A percentile compares a stretch with the other conserved stretches of the same genome.
These are phyloP conservation scores for Suaeda aralocaspica DNA, from an alignment of 148 eudicot species.

Conservation along the genomic window DNA sequence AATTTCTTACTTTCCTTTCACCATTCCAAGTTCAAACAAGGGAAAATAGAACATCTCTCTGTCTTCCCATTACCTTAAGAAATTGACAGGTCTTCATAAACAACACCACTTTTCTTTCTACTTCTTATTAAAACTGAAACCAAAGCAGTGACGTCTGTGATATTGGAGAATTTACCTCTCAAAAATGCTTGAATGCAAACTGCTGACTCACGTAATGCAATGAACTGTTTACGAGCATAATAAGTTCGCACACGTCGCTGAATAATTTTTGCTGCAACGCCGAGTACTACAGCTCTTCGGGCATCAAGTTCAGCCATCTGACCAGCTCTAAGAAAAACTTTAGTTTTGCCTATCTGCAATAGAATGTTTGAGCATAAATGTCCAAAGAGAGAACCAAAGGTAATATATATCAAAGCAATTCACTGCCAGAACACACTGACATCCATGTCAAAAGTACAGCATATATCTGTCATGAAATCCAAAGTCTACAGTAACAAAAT, in stretches of 20 bases:
- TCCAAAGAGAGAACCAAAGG: not conserved
- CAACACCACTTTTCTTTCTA: too few relatives aligned
- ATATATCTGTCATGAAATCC: not conserved
- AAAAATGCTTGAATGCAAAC: slow-evolving; percentile 56
- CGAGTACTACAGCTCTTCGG: slow-evolving; percentile 79
- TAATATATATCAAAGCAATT: not conserved
- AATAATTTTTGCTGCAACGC: slow-evolving; percentile 71
- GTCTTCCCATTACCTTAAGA: not conserved
- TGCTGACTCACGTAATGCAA: slow-evolving; percentile 54
- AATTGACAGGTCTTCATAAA: too few relatives aligned
- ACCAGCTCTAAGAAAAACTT: slow-evolving; percentile 95
- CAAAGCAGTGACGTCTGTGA: not conserved
- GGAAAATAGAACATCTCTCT: not conserved
- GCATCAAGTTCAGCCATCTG: slow-evolving; percentile 99
- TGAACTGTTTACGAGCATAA: slow-evolving; percentile 67
- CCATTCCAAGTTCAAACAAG: not conserved
- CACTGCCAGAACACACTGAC: not conserved
- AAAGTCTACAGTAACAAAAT: not conserved
- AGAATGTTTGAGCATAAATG: slow-evolving; percentile 17
- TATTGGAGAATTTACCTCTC: slow-evolving; percentile 47
- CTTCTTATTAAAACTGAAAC: too few relatives aligned
- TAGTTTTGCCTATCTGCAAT: slow-evolving; percentile 85
- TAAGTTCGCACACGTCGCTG: slow-evolving; percentile 76
- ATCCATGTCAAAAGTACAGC: not conserved
- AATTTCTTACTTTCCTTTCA: not conserved